Conservation (phyloP, 768 basidiomycete species). For the Hygrophorus pudorinus region DNA sequence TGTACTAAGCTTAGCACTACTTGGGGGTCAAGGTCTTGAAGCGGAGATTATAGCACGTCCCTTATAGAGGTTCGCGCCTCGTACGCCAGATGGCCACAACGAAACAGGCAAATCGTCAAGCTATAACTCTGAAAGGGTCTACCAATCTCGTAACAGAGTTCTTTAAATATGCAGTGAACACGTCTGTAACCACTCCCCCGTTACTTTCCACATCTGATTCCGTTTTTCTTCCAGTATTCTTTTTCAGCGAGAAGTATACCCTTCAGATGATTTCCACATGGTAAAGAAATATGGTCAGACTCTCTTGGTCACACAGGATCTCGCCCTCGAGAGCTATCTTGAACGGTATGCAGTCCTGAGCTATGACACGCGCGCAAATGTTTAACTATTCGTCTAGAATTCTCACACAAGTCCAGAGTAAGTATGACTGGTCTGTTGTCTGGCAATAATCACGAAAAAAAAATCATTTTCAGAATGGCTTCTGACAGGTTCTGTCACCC, state of each 20-base stretch:
- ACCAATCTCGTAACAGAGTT: slow-evolving; percentile 93
- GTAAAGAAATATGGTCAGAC: slow-evolving; percentile 99
- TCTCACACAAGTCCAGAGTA: slow-evolving; percentile 86
- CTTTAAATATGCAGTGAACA: slow-evolving; percentile 99
- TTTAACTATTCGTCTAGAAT: slow-evolving; percentile 41
- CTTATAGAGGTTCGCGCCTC: neutral
- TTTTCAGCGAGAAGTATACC: slow-evolving; percentile 95
- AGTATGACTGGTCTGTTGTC: slow-evolving; percentile 19
- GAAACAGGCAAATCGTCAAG: slow-evolving; percentile 51
- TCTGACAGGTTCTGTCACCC: slow-evolving; percentile 82
- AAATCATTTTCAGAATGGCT: slow-evolving; percentile 68
- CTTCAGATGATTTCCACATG: slow-evolving; percentile 97
- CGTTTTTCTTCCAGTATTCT: slow-evolving; percentile 53
- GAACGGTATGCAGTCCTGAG: slow-evolving; percentile 40
- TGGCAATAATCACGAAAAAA: neutral
- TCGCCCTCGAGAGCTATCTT: slow-evolving; percentile 90
- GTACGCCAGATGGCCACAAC: slow-evolving; percentile 24
- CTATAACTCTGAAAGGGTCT: slow-evolving; percentile 93
- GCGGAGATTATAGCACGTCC: neutral
- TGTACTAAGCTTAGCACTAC: too few relatives aligned
- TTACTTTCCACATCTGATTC: neutral
- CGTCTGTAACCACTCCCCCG: slow-evolving; percentile 39
- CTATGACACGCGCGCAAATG: slow-evolving; percentile 1
- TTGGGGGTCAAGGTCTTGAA: neutral
- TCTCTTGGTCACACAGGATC: slow-evolving; percentile 88